Evolutionary conservation across 2,329 filamentous ascomycete genomes (phyloP), one percentile per base, ranked within the genome.

Genomic region (Colletotrichum falcatum): DNA sequence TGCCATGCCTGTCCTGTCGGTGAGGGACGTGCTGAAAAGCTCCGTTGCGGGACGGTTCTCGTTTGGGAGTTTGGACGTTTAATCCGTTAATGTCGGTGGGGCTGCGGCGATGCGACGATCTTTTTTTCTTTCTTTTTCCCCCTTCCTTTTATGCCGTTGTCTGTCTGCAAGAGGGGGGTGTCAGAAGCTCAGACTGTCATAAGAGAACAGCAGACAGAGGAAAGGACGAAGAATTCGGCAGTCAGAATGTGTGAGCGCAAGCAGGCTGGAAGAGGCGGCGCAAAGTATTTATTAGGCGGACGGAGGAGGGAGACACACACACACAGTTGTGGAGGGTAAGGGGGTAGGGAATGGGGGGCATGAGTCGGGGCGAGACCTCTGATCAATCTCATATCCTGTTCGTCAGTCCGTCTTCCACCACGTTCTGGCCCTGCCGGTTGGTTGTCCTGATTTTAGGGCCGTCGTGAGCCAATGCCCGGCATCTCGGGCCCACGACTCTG

Each of bases 31-130:
- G 66, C 66, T 66, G 18, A 18, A 46, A 23, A 46, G 49, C 58
- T 71, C 68, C 68, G 68, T 68, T 68, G 58, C 59, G 68, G 68
- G 53, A 64, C 65, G 68, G 59, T 46, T 63, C 63, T 66, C 30
- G 60, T 65, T 51, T 28, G 48, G 20, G 39, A 18, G 9, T 23
- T 58, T 42, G 35, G 35, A 44, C 30, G 59, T 63, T 63, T 42
- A 9, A 39, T 46, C 56, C 48, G 66, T 70, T 46, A 53, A 58
- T 61, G 8, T 42, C 18, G 63, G 67, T 61, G 63, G 63, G 56
- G 56, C 63, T 26, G 35, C 23, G 35, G 12, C 42, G 39, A 30
- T 49, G 44, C n/a, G 53, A 46, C 39, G 46, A 8, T 49, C 35
- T 37, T 44, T 44, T 11, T n/a, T 8, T n/a, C 1, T 44, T 42